Evolutionary conservation across 2,329 filamentous ascomycete species (phyloP).

Genomic region (Cadophora sp.): DNA sequence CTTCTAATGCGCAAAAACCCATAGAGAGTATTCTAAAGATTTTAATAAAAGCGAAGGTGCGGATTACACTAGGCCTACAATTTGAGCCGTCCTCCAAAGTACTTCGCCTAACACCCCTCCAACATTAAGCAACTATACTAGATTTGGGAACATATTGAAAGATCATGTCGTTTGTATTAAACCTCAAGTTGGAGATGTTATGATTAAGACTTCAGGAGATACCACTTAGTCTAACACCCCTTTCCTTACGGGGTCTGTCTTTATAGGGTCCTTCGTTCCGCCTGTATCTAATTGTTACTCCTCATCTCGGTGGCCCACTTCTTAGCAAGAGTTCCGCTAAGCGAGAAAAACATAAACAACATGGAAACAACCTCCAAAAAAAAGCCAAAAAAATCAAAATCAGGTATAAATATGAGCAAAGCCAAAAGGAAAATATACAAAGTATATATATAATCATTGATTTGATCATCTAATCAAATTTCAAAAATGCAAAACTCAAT

Average conservation of each 20-base stretch:
- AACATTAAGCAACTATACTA: conserved; percentile 18
- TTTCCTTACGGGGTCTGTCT: conserved; percentile 9
- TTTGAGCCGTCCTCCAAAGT: conserved; percentile 13
- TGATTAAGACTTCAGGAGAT: background rate
- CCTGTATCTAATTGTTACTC: conserved; percentile 7
- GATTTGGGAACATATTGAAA: conserved; percentile 8
- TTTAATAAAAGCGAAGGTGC: background rate
- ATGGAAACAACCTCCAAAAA: too few species aligned
- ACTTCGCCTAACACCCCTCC: conserved; percentile 10
- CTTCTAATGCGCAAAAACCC: conserved; percentile 2
- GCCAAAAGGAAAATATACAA: background rate
- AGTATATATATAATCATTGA: too few species aligned
- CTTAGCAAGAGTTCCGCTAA: too few species aligned
- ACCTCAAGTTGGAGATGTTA: background rate
- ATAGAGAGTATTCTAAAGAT: background rate
- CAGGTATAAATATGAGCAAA: too few species aligned
- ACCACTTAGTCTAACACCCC: background rate
- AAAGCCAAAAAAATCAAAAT: too few species aligned
- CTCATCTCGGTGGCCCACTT: background rate
- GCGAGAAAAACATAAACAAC: too few species aligned
- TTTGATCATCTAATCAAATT: background rate
- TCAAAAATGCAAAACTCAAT: conserved; percentile 7
- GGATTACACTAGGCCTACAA: conserved; percentile 12
- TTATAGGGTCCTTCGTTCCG: conserved; percentile 1
- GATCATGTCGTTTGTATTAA: conserved; percentile 19